phyloP scores from a whole-genome alignment of 371 early-diverging fungal species.

The Neoconidiobolus thromboides region DNA sequence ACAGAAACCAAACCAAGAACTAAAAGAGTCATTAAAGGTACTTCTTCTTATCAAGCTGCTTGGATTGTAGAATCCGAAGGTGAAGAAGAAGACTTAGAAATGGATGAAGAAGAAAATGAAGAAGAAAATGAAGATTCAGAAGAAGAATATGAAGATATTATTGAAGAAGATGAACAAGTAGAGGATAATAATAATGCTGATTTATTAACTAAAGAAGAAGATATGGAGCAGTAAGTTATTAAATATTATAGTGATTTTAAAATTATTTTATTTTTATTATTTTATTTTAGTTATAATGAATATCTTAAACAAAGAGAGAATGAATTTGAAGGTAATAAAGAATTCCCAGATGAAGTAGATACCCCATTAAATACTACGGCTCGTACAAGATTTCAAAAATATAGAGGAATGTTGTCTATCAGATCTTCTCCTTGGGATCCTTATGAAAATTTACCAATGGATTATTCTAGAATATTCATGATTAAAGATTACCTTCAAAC shows the following conservation, averaged over 20 bases:
- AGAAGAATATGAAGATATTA: constrained; percentile 9
- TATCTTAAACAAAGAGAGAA: constrained; percentile 45
- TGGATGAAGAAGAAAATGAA: constrained; percentile 25
- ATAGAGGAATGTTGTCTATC: constrained; percentile 85
- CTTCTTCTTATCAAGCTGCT: constrained; percentile 88
- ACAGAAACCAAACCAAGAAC: constrained; percentile 19
- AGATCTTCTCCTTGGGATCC: constrained; percentile 93
- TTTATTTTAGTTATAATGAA: constrained; percentile 17
- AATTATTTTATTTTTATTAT: background rate
- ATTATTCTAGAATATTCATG: constrained; percentile 87
- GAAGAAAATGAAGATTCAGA: constrained; percentile 18
- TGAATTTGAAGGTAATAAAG: constrained; percentile 45
- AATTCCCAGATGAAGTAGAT: constrained; percentile 94
- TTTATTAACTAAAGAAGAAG: constrained; percentile 1
- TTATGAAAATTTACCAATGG: constrained; percentile 87
- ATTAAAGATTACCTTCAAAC: constrained; percentile 71
- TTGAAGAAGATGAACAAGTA: constrained; percentile 47
- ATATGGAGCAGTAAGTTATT: background rate
- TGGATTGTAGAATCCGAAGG: constrained; percentile 79
- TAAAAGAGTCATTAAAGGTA: constrained; percentile 81
- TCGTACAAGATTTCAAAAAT: constrained; percentile 67
- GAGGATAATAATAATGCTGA: constrained; percentile 47
- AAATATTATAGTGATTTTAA: no score
- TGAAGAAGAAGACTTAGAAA: constrained; percentile 23
- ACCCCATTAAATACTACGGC: constrained; percentile 73